phyloP scores from a whole-genome alignment of 192 early-diverging fungal species.

The Paraglomus occultum region DNA sequence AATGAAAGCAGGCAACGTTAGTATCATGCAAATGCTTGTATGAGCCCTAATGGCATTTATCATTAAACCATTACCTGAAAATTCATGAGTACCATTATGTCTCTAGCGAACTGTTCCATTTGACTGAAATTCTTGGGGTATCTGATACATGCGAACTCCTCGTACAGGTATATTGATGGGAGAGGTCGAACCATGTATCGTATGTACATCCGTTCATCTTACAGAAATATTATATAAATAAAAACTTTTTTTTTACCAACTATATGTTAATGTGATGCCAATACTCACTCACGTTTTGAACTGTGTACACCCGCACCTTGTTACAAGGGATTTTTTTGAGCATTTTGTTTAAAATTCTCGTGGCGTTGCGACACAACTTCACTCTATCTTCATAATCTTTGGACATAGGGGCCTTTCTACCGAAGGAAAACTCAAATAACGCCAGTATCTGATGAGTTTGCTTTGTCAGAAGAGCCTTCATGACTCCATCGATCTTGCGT shows the following conservation, averaged over 20 bases:
- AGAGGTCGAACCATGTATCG: conserved; percentile 11
- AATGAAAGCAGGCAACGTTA: conserved; percentile 11
- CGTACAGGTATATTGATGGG: conserved; percentile 9
- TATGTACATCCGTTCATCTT: neutral
- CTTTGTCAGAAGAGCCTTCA: conserved; percentile 1
- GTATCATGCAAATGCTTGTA: neutral
- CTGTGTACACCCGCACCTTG: neutral
- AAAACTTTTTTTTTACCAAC: conserved; percentile 4
- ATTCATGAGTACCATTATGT: conserved; percentile 12
- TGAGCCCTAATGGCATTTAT: neutral
- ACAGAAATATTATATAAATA: neutral
- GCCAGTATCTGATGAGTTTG: neutral
- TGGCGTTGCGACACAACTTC: conserved; percentile 15
- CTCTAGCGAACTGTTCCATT: conserved; percentile 21
- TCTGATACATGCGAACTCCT: conserved; percentile 13
- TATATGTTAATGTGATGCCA: neutral
- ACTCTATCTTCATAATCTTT: conserved; percentile 8
- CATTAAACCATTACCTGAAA: conserved; percentile 16
- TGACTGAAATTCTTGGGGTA: conserved; percentile 3
- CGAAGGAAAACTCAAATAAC: conserved; percentile 8
- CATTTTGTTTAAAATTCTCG: conserved; percentile 10
- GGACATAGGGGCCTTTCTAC: neutral
- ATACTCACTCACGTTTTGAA: conserved; percentile 13
- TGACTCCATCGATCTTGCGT: conserved; percentile 1
- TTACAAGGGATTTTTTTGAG: conserved; percentile 7